phyloP scores from a whole-genome alignment of 1,284 basidiomycete genomes.

The Boletus mariae region DNA sequence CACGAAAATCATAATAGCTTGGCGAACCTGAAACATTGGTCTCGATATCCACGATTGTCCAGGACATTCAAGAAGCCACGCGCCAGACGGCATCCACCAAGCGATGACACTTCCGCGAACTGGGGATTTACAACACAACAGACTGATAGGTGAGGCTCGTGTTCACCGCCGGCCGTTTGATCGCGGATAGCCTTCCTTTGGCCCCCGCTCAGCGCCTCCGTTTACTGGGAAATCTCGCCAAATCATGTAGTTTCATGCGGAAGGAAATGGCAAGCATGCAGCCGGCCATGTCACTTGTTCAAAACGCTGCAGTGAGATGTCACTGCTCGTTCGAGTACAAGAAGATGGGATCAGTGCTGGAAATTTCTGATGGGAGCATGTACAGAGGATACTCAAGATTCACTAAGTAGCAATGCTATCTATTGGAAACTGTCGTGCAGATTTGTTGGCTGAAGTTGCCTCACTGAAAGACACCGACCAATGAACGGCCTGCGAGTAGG shows the following conservation, averaged over 20 bases:
- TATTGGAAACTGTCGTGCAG: no score
- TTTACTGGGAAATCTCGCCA: background rate
- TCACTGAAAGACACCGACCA: background rate
- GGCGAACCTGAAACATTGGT: background rate
- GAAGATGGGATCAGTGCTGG: background rate
- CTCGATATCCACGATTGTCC: background rate
- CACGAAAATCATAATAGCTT: background rate
- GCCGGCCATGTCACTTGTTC: no score
- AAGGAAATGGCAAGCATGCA: no score
- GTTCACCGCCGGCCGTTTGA: background rate
- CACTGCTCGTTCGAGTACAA: background rate
- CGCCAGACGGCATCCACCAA: background rate
- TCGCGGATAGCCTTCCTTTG: background rate
- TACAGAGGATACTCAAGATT: no score
- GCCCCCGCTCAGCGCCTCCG: no score
- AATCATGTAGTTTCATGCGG: background rate
- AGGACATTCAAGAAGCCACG: background rate
- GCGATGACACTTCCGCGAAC: background rate
- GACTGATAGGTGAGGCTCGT: background rate
- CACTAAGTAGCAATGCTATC: no score
- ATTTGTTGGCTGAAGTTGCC: no score
- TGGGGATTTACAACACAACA: background rate
- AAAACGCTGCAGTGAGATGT: no score
- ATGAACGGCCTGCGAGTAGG: background rate
- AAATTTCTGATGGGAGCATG: no score